A percentile compares a stretch with the other conserved stretches of the same genome.
These are phyloP conservation scores for Albifimbria verrucaria DNA, from an alignment of 2,329 filamentous ascomycete species.

Conservation along the genomic window DNA sequence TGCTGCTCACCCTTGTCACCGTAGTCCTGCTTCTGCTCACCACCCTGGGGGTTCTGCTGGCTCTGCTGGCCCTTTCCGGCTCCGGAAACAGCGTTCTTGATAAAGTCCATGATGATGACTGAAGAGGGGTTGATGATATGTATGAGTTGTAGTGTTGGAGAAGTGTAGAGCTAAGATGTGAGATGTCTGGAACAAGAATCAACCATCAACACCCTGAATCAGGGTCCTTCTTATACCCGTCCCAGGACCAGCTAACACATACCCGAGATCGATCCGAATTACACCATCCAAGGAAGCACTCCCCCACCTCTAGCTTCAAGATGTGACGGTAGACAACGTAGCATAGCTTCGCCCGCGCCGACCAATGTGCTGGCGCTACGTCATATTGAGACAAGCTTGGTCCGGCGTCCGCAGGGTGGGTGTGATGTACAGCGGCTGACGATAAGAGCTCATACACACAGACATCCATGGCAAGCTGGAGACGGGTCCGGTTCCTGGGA, in stretches of 20 bases:
- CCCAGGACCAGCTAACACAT: not conserved
- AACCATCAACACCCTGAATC: not conserved
- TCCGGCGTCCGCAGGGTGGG: too few species aligned
- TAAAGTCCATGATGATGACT: conserved; percentile 32
- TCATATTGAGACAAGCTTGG: not conserved
- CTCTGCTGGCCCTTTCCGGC: conserved; percentile 5
- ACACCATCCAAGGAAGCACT: too few species aligned
- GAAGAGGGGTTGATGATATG: not conserved
- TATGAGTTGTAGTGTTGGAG: not conserved
- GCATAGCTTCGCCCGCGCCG: too few species aligned
- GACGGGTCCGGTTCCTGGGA: too few species aligned
- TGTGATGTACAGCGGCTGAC: too few species aligned
- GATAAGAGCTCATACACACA: too few species aligned
- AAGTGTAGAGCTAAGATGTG: conserved; percentile 1
- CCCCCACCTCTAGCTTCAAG: not conserved
- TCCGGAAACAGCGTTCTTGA: conserved; percentile 30
- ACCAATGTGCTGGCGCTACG: conserved; percentile 2
- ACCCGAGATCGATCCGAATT: too few species aligned
- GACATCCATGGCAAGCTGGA: not conserved
- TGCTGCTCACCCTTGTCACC: conserved; percentile 36
- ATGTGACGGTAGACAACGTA: not conserved
- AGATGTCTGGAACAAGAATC: not conserved
- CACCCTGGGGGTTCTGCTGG: conserved; percentile 10
- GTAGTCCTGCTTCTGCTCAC: conserved; percentile 28
- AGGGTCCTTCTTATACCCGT: conserved; percentile 14